Conservation (phyloP, 73 alveolate genomes). For the Tetrahymena malaccensis region DNA sequence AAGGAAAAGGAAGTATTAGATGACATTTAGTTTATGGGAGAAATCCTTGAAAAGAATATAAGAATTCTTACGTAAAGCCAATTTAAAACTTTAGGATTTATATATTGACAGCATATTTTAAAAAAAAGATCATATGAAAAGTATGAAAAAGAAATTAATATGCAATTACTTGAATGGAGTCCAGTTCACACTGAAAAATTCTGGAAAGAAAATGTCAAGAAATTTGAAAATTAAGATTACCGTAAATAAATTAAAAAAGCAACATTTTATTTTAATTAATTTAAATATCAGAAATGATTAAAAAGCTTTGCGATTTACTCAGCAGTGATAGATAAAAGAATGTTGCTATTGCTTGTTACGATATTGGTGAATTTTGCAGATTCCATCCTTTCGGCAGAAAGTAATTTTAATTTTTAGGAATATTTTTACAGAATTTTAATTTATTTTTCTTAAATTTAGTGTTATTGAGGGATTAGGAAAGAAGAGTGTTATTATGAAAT, state of each 20-base stretch:
- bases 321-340: slow-evolving; percentile 60
- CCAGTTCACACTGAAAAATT: slow-evolving; percentile 90
- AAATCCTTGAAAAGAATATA: slow-evolving; percentile 29
- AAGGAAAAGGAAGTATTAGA: slow-evolving; percentile 38
- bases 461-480: slow-evolving; percentile 45
- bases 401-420: background rate
- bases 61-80: slow-evolving; percentile 16
- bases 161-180: slow-evolving; percentile 74
- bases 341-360: slow-evolving; percentile 83
- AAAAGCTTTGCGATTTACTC: slow-evolving; percentile 67
- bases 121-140: slow-evolving; percentile 76
- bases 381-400: slow-evolving; percentile 72
- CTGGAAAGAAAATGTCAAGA: slow-evolving; percentile 92
- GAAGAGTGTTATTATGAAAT: slow-evolving; percentile 34
- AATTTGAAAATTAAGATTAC: slow-evolving; percentile 70
- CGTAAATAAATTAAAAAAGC: background rate
- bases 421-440: background rate
- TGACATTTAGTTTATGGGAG: slow-evolving; percentile 34
- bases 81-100: background rate
- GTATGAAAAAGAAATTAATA: slow-evolving; percentile 77
- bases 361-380: slow-evolving; percentile 91
- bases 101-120: background rate
- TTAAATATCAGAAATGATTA: slow-evolving; percentile 56
- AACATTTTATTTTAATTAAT: background rate
- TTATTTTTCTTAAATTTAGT: background rate